These are phyloP conservation scores for Umbelopsis sp. DNA, from an alignment of 371 early-diverging fungal species.

Conservation along the genomic window DNA sequence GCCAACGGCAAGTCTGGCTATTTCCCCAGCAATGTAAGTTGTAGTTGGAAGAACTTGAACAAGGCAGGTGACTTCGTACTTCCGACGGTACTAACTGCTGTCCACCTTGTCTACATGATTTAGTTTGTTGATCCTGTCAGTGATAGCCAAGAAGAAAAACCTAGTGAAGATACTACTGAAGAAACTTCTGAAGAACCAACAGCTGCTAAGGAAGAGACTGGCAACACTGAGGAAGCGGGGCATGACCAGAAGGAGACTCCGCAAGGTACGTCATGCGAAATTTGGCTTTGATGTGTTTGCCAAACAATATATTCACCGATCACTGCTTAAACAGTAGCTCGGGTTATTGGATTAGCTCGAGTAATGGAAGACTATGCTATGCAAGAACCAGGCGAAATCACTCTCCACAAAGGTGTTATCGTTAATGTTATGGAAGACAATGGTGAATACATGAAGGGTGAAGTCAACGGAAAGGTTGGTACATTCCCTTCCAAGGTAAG, in stretches of 20 bases:
- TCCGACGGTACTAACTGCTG: background rate
- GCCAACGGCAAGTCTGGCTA: slow-evolving; percentile 60
- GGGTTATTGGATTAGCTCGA: slow-evolving; percentile 55
- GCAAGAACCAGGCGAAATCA: slow-evolving; percentile 68
- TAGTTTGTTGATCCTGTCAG: slow-evolving; percentile 33
- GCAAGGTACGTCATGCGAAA: slow-evolving; percentile 25
- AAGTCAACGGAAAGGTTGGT: slow-evolving; percentile 69
- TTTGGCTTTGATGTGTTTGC: background rate
- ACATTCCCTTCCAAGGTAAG: slow-evolving; percentile 69
- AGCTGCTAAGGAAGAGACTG: slow-evolving; percentile 5
- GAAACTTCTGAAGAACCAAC: background rate
- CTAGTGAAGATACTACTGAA: background rate
- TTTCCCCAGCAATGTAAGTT: slow-evolving; percentile 76
- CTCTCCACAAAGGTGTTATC: slow-evolving; percentile 67
- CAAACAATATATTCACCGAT: background rate
- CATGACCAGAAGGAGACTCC: slow-evolving; percentile 22
- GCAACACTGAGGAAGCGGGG: slow-evolving; percentile 7
- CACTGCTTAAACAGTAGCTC: slow-evolving; percentile 22
- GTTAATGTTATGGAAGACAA: slow-evolving; percentile 69
- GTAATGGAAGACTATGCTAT: slow-evolving; percentile 74
- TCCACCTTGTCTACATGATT: background rate
- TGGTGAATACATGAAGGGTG: slow-evolving; percentile 72
- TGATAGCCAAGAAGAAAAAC: slow-evolving; percentile 2
- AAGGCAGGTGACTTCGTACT: too few relatives aligned
- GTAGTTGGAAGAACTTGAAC: too few relatives aligned